A percentile compares a stretch with the other conserved stretches of the same genome.
These are phyloP conservation scores for Apiospora koreana DNA, from an alignment of 2,329 filamentous ascomycete genomes.

Conservation along the genomic window DNA sequence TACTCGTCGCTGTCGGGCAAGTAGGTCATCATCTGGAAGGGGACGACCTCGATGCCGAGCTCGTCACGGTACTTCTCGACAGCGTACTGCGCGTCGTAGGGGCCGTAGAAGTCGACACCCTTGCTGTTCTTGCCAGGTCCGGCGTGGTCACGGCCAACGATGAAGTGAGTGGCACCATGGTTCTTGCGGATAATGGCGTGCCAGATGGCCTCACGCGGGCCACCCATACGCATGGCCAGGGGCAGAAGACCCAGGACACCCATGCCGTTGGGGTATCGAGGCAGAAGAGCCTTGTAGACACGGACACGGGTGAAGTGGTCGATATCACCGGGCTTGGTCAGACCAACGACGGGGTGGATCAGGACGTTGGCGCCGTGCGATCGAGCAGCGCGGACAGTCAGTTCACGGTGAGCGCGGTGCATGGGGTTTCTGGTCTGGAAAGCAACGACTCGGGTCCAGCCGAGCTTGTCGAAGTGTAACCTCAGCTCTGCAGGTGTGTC, in stretches of 20 bases:
- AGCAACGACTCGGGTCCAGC: constrained; percentile 95
- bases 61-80: constrained; percentile 96
- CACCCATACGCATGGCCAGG: constrained; percentile 98
- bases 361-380: constrained; percentile 97
- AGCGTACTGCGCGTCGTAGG: constrained; percentile 94
- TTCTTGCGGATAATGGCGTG: constrained; percentile 99
- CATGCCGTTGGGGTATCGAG: constrained; percentile 99
- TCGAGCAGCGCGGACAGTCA: constrained; percentile 95
- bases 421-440: constrained; percentile 99
- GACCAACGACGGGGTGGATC: constrained; percentile 96
- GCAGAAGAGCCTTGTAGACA: constrained; percentile 95
- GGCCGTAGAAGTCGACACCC: constrained; percentile 95
- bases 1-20: constrained; percentile 97
- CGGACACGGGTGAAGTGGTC: constrained; percentile 99
- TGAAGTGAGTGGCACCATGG: constrained; percentile 98
- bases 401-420: constrained; percentile 96
- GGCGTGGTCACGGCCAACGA: constrained; percentile 96
- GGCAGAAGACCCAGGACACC: constrained; percentile 92
- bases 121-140: constrained; percentile 98
- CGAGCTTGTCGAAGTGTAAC: constrained; percentile 98
- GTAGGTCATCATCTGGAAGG: constrained; percentile 99
- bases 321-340: constrained; percentile 99
- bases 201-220: constrained; percentile 97
- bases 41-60: constrained; percentile 97
- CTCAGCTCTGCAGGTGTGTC: constrained; percentile 93